Evolutionary conservation across 192 early-diverging fungal genomes (phyloP), one percentile per base, ranked within the genome.

Genomic region (Chytriomyces sp.): DNA sequence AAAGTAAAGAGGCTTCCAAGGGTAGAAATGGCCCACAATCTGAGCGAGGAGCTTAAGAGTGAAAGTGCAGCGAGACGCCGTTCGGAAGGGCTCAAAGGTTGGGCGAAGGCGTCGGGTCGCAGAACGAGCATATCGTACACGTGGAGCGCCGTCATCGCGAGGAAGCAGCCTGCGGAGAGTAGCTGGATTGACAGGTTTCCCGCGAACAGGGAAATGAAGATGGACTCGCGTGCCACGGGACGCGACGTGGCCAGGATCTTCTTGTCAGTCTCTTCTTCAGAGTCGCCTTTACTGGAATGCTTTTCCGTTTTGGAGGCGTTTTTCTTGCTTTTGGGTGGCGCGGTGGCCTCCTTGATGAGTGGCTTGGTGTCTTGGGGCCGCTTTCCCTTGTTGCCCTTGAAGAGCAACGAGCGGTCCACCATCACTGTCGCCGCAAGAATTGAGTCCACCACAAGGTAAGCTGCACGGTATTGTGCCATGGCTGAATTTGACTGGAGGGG

Each of bases 21-120:
- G 10, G 62, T 64, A 25, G 28, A 22, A n/a, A 64, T 64, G 25
- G 39, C 40, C 62, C 62, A 64, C 17, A 64, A 28, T 41, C 62
- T 22, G 33, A 64, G 62, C 22, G 49, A 30, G 25, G 26, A 26
- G n/a, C 5, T 33, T 6, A 22, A n/a, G 19, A 33, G 1, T 12
- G 62, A 32, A 17, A 64, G 39, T 14, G 28, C 25, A 26, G 62
- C 62, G 10, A 40, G 17, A 12, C 62, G 62, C n/a, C 40, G 62
- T 44, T 64, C 39, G 32, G 62, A 39, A 19, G 62, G 7, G 19
- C 39, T 41, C 40, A 22, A 44, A 30, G 62, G 62, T 40, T 39
- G 22, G 39, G 39, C 22, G 37, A 64, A 64, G 10, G 49, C n/a
- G 22, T 64, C 39, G n/a, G 62, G 40, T 5, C 62, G 62, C 22